Evolutionary conservation across 2,329 filamentous ascomycete species (phyloP).

Genomic region (Penicillium palitans): DNA sequence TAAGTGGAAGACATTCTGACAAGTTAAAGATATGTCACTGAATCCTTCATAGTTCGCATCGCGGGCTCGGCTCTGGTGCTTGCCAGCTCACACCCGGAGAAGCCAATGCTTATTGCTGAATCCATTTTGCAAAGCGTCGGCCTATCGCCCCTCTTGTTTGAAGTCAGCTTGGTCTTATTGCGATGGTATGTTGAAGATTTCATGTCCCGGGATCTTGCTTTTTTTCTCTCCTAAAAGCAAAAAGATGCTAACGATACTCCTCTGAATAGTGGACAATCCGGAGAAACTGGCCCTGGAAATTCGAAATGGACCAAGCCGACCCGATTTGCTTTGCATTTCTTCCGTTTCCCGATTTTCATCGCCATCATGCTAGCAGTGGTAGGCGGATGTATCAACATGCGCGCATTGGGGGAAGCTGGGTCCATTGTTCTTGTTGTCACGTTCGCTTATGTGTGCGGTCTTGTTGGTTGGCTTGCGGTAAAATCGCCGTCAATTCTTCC

Average conservation of each 20-base stretch:
- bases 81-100: slow-evolving; percentile 16
- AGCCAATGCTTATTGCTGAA: slow-evolving; percentile 25
- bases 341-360: slow-evolving; percentile 28
- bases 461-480: slow-evolving; percentile 23
- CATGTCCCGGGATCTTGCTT: background rate
- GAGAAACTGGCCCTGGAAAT: slow-evolving; percentile 27
- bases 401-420: slow-evolving; percentile 20
- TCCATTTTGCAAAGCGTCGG: slow-evolving; percentile 26
- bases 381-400: slow-evolving; percentile 19
- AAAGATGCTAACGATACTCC: background rate
- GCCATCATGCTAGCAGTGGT: slow-evolving; percentile 28
- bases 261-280: slow-evolving; percentile 26
- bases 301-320: slow-evolving; percentile 25
- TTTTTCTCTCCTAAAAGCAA: too few relatives aligned
- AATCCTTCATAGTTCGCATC: slow-evolving; percentile 26
- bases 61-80: slow-evolving; percentile 27
- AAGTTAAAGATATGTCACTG: background rate
- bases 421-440: slow-evolving; percentile 23
- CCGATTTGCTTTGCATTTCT: slow-evolving; percentile 27
- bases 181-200: slow-evolving; percentile 20
- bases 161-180: slow-evolving; percentile 31
- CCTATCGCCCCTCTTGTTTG: slow-evolving; percentile 33
- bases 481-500: slow-evolving; percentile 22
- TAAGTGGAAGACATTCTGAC: slow-evolving; percentile 14
- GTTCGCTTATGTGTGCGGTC: slow-evolving; percentile 25